phyloP scores from a whole-genome alignment of 2,329 filamentous ascomycete species.

The Aspergillus floridensis region DNA sequence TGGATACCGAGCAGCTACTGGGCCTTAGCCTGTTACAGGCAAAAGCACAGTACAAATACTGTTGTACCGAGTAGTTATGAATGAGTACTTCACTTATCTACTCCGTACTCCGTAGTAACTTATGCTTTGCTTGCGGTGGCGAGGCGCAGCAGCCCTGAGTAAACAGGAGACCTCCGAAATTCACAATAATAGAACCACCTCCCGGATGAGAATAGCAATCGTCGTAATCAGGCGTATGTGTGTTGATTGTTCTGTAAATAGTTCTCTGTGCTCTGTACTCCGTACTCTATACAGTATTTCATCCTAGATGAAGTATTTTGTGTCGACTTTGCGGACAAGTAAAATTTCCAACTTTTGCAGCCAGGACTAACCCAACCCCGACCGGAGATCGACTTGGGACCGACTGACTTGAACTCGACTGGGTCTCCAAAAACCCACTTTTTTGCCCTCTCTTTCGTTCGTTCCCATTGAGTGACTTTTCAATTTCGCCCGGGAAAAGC shows the following conservation, averaged over 20 bases:
- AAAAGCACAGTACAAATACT: neutral
- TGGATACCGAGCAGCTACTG: neutral
- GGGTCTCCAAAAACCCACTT: neutral
- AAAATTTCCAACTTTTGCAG: neutral
- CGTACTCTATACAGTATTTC: too few relatives aligned
- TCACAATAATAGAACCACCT: neutral
- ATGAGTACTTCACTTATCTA: too few relatives aligned
- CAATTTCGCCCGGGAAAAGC: constrained; percentile 1
- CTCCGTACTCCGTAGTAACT: neutral
- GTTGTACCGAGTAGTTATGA: too few relatives aligned
- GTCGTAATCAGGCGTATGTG: neutral
- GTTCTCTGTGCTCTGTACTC: too few relatives aligned
- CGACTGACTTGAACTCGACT: neutral
- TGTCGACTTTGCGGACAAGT: too few relatives aligned
- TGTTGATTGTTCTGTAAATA: neutral
- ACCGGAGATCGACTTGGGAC: neutral
- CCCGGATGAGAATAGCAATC: neutral
- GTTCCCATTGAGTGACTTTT: neutral
- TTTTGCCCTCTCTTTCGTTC: neutral
- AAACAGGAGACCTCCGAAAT: neutral
- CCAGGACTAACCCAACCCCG: neutral
- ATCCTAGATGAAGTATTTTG: too few relatives aligned
- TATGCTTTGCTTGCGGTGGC: neutral
- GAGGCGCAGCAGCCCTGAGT: neutral
- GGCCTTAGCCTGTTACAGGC: neutral